Conservation (phyloP, 768 basidiomycete genomes). For the Termitomyces sp. region DNA sequence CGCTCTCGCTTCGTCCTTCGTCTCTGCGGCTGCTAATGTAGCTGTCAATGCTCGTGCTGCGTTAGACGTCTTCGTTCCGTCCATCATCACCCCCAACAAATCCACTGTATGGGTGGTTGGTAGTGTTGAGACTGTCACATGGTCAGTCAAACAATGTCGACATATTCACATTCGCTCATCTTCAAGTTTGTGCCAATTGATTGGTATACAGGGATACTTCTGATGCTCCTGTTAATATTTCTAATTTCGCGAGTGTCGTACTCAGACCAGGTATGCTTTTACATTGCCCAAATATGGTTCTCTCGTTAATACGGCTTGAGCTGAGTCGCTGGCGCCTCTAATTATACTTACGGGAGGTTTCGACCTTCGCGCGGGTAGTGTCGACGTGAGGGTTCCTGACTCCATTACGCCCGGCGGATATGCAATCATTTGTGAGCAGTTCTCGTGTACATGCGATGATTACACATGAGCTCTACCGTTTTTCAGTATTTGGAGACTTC, state of each 20-base stretch:
- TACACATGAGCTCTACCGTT: not conserved
- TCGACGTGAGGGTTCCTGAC: constrained; percentile 27
- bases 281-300: not conserved
- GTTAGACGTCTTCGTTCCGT: constrained; percentile 23
- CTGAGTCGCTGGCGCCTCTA: no score
- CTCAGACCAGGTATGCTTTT: constrained; percentile 22
- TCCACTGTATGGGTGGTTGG: constrained; percentile 22
- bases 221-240: constrained; percentile 31
- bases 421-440: not conserved
- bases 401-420: not conserved
- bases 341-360: constrained; percentile 25
- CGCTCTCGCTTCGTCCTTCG: constrained; percentile 17
- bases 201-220: constrained; percentile 29
- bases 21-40: constrained; percentile 12
- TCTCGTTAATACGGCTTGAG: not conserved
- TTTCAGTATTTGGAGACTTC: constrained; percentile 44
- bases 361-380: constrained; percentile 26
- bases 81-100: constrained; percentile 20
- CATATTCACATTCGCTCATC: no score
- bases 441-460: not conserved
- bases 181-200: not conserved
- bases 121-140: constrained; percentile 19
- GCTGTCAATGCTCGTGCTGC: constrained; percentile 14
- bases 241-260: constrained; percentile 27
- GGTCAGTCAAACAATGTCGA: constrained; percentile 15